Base-by-base conservation (phyloP, 2,329 filamentous ascomycete species). In the Neoscytalidium dimidiatum region DNA sequence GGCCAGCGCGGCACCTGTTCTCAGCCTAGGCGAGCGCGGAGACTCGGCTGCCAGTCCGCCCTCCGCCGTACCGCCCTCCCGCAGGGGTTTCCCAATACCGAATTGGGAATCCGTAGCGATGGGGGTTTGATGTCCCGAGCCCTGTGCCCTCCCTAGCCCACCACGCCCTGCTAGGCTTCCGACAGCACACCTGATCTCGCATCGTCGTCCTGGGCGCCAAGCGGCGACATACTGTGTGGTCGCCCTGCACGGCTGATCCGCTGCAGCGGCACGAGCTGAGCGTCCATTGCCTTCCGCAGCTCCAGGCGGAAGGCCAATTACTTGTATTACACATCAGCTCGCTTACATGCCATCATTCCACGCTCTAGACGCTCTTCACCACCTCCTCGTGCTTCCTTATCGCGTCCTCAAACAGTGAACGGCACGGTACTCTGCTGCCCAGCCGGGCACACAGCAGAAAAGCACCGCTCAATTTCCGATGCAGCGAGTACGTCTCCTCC, bases 401-500 rank as follows among this genome's bases (percentile, higher is more conserved):
- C 4, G 82, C 89, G 44, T 85, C 78, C 65, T 84, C 83, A 76
- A 99, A 99, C 80, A 99, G 79, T 66, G 91, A 88, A 68, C 90
- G 87, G 71, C 94, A 97, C 65, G 83, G 83, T 2, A 99, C 94
- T 68, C 87, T 85, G 75, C 92, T 97, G 3, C 92, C 93, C 66
- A 99, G 77, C 69, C 88, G 86, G 0, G 95, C 94, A 77, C 95
- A 99, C 19, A 99, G 83, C 72, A 99, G 79, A 75, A 99, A 99
- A 0, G 95, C 96, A 0, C 95, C 95, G 76, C 93, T 97, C 63
- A 99, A 81, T 81, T 99, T 99, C 67, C 95, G 87, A 78, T 99
- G 95, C 72, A 99, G 79, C 75, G 90, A 94, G 75, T 99, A 99
- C 61, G 95, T 99, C 83, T 99, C 95, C 80, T 99, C 96, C 0